Conservation (phyloP, 495 filamentous ascomycete genomes). For the Clavariopsis aquatica region DNA sequence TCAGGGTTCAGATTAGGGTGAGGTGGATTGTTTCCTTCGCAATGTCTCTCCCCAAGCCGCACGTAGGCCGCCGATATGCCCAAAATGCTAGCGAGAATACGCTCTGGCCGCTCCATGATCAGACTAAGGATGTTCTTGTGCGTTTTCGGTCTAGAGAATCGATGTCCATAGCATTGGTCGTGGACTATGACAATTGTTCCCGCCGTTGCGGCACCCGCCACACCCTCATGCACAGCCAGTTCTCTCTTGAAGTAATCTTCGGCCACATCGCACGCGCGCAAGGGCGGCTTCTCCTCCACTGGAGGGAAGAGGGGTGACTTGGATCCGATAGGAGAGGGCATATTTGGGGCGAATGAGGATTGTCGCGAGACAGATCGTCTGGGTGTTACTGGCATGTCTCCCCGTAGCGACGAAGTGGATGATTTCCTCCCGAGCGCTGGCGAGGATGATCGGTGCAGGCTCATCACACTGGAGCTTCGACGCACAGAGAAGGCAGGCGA, state of each 20-base stretch:
- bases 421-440: conserved; percentile 50
- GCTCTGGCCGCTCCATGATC: conserved; percentile 91
- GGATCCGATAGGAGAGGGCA: conserved; percentile 41
- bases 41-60: conserved; percentile 76
- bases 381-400: conserved; percentile 46
- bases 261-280: conserved; percentile 70
- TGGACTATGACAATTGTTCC: conserved; percentile 82
- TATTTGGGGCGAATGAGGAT: conserved; percentile 53
- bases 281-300: conserved; percentile 47
- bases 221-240: conserved; percentile 60
- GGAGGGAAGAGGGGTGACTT: conserved; percentile 46
- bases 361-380: conserved; percentile 49
- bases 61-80: conserved; percentile 89
- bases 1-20: conserved; percentile 56
- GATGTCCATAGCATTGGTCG: conserved; percentile 91
- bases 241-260: conserved; percentile 69
- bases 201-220: conserved; percentile 51
- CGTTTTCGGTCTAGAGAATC: conserved; percentile 78
- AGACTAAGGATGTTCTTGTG: conserved; percentile 63
- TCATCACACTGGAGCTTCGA: conserved; percentile 52
- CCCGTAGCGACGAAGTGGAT: conserved; percentile 57
- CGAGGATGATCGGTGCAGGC: conserved; percentile 45
- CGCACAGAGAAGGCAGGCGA: conserved; percentile 47
- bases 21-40: conserved; percentile 66
- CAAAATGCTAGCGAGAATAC: conserved; percentile 78